These are phyloP conservation scores for Fonsecaea multimorphosa DNA, from an alignment of 2,329 filamentous ascomycete genomes.

Conservation along the genomic window DNA sequence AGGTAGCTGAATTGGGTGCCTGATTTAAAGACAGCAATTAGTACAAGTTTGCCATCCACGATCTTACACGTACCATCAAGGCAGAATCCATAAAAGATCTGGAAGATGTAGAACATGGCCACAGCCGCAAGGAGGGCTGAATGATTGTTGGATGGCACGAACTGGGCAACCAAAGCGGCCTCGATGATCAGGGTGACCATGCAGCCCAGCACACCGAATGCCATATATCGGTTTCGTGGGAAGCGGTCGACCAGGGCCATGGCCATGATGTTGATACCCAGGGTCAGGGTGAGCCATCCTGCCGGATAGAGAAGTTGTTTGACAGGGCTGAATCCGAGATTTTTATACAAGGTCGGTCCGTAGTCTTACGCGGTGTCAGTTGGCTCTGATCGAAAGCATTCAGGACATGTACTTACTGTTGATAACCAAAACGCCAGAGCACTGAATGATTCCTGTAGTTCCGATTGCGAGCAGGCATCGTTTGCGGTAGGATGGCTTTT, in stretches of 20 bases:
- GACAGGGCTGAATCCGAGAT: conserved; percentile 52
- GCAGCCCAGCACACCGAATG: conserved; percentile 26
- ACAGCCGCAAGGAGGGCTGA: conserved; percentile 45
- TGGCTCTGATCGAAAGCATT: not conserved
- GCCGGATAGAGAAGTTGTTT: conserved; percentile 32
- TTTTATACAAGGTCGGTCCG: conserved; percentile 52
- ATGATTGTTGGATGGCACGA: conserved; percentile 37
- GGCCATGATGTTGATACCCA: conserved; percentile 22
- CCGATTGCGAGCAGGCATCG: conserved; percentile 32
- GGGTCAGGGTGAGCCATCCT: conserved; percentile 29
- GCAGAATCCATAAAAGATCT: conserved; percentile 21
- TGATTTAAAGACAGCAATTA: not conserved
- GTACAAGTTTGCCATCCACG: not conserved
- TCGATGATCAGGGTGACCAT: conserved; percentile 22
- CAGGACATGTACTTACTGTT: conserved; percentile 39
- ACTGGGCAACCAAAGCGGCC: conserved; percentile 13
- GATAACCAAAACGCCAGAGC: conserved; percentile 49
- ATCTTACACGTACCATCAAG: conserved; percentile 11
- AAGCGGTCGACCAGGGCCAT: conserved; percentile 35
- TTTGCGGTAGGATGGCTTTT: conserved; percentile 35
- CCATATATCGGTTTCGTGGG: conserved; percentile 25
- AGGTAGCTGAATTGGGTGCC: conserved; percentile 28
- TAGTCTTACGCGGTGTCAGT: conserved; percentile 44
- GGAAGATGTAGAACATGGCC: conserved; percentile 44
- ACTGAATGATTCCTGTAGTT: conserved; percentile 38